Base-by-base conservation (phyloP, 805 yeast genomes). In the Cyberlindnera euphorbiiphila region DNA sequence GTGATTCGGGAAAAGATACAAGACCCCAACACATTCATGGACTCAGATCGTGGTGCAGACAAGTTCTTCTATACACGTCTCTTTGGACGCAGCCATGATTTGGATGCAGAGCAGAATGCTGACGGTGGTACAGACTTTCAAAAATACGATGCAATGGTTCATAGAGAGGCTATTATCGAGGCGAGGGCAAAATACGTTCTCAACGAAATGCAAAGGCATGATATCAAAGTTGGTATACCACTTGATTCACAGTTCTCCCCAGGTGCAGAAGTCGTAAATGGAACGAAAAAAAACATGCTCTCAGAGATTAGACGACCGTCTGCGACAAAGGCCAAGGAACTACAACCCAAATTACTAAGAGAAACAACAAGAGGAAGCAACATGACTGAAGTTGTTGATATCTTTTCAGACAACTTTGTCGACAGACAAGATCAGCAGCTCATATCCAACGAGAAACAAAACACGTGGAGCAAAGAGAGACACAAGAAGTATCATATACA, bases 401-500 rank as follows among this genome's bases (percentile, higher is more conserved):
- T 49, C 2, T 39, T 47, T 3, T 43, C 47, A 2, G 42, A 39
- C 13, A 49, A 50, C 19, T 28, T 37, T 25, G 29, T 40, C 23
- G 43, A 36, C 29, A 14, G 29, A 12, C 36, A 17, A 11, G 27
- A 16, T 19, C 33, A 23, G 29, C 33, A 22, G n/a, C 24, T 23
- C 15, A 27, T 37, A 10, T 4, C 17, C 7, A 14, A 23, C 3
- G 29, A 25, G 31, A 36, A 24, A 19, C 12, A 24, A 21, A 19
- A 15, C 15, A 22, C 23, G 17, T 28, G 28, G 38, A 30, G 17
- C 26, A 7, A 30, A 15, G 21, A 14, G 13, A 23, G 14, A 15
- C 37, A 34, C 30, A 15, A 16, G 23, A 40, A 40, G 34, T 45
- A 57, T 47, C 45, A 51, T 45, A 5, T 79, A 30, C 84, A 78